Evolutionary conservation across 1,139 yeast species (phyloP).

Genomic region (Geotrichum reessii): DNA sequence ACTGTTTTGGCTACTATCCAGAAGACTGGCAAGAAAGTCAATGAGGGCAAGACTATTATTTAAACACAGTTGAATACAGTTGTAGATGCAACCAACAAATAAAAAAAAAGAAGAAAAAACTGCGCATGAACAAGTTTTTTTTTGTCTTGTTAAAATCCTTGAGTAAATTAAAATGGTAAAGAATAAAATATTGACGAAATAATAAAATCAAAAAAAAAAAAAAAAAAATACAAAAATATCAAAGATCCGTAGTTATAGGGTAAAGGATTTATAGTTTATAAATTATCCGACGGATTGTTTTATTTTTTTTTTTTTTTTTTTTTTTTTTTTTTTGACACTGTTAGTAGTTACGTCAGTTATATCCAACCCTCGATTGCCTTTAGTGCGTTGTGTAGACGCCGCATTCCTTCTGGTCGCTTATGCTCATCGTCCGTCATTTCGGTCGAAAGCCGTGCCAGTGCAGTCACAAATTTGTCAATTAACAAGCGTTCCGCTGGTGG

Average conservation of each 20-base stretch:
- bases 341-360: slow-evolving; percentile 18
- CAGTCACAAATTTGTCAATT: slow-evolving; percentile 78
- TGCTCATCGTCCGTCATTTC: slow-evolving; percentile 84
- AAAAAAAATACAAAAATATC: neutral
- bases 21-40: slow-evolving; percentile 86
- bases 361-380: slow-evolving; percentile 78
- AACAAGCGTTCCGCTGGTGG: slow-evolving; percentile 73
- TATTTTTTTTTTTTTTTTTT: too few relatives aligned
- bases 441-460: slow-evolving; percentile 74
- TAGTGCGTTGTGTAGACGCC: slow-evolving; percentile 71
- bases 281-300: too few relatives aligned
- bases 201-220: neutral
- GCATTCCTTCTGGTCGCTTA: slow-evolving; percentile 74
- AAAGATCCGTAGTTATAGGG: too few relatives aligned
- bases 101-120: neutral
- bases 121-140: neutral
- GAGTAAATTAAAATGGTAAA: neutral
- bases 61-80: slow-evolving; percentile 17
- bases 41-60: slow-evolving; percentile 48
- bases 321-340: neutral
- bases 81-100: neutral
- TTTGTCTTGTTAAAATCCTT: neutral
- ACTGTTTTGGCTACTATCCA: slow-evolving; percentile 70
- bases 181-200: neutral
- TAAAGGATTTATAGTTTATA: too few relatives aligned